Base-by-base conservation (phyloP, 192 early-diverging fungal species). In the Entomortierella lignicola region DNA sequence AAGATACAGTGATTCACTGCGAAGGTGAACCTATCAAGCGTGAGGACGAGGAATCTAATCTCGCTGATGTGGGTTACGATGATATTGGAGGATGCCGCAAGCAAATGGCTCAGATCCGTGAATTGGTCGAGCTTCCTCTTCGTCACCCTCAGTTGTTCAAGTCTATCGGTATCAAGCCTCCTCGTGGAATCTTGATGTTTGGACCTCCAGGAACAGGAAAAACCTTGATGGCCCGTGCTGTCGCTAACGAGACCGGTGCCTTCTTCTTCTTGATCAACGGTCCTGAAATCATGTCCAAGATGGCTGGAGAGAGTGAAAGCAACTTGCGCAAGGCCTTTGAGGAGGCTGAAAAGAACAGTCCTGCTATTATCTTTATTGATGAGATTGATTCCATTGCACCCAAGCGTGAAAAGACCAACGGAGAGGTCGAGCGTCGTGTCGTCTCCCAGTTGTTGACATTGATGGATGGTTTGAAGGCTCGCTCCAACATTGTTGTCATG, bases 251-350 rank as follows among this genome's bases (percentile, higher is more conserved):
- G 82, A 99, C 97, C 26, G 98, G 98, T 30, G 98, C 97, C 18
- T 99, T 99, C 92, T 97, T 99, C 90, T 99, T 99, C 86, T 83
- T 97, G 52, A 99, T 99, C 86, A 99, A 99, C 80, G 98, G 97
- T 42, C 98, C 98, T 57, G 97, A 99, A 79, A 99, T 99, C 81
- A 99, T 99, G 97, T 97, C 95, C 72, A 99, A 99, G 87, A 99
- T 99, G 98, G 96, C 98, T 41, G 98, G 98, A 74, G 98, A 99
- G 83, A 95, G 93, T 67, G 98, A 99, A 86, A 92, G 90, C 57
- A 99, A 99, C 81, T 80, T 99, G 72, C 91, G 98, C 64, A 99
- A 99, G 85, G 97, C 96, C 11, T 99, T 99, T 66, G 97, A 99
- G 72, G 98, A 99, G 82, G 98, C 98, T 25, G 95, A 97, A 83